These are phyloP conservation scores for Penstemon davidsonii DNA, from an alignment of 257 asterid species.

Conservation along the genomic window DNA sequence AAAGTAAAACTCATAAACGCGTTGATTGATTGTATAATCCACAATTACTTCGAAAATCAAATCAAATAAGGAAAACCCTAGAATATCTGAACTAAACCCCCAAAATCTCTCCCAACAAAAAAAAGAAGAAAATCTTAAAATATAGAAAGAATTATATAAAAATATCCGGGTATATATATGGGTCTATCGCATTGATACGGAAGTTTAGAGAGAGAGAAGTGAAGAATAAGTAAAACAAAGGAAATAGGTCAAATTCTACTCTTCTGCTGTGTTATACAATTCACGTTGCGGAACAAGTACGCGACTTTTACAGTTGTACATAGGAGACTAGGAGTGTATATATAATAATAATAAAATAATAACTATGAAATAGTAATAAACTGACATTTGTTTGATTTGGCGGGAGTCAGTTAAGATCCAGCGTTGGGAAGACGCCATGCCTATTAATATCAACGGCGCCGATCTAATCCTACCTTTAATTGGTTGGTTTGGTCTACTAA, in stretches of 20 bases:
- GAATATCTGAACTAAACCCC: constrained; percentile 21
- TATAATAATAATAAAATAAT: too few species aligned
- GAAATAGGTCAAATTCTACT: constrained; percentile 3
- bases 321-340: too few species aligned
- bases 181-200: neutral
- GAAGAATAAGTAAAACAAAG: neutral
- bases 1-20: constrained; percentile 20
- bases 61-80: constrained; percentile 13
- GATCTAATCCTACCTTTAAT: constrained; percentile 1
- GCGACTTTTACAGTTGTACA: neutral
- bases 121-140: constrained; percentile 16
- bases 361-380: neutral
- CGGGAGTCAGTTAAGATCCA: too few species aligned
- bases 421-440: neutral
- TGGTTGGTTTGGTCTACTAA: constrained; percentile 1
- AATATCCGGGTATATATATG: neutral
- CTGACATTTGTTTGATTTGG: too few species aligned
- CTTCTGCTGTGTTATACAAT: neutral
- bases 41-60: constrained; percentile 10
- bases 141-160: neutral
- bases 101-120: neutral
- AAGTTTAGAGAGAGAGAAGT: constrained; percentile 17
- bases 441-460: neutral
- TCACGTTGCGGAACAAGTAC: too few species aligned
- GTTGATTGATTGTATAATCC: constrained; percentile 12